Base-by-base conservation (phyloP, 2,329 filamentous ascomycete species). In the Fusarium albidum region DNA sequence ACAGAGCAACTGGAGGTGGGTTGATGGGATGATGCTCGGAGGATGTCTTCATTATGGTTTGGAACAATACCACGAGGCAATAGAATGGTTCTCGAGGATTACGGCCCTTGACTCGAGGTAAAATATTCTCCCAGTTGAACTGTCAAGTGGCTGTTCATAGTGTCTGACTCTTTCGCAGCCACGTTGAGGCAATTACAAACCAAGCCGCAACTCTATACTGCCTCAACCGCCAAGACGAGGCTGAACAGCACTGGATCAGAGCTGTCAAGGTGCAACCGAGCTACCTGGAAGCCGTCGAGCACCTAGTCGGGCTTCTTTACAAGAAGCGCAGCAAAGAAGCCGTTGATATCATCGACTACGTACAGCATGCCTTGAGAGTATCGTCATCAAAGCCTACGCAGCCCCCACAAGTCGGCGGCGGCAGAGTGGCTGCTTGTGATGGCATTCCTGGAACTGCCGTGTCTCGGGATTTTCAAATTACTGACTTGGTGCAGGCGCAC, bases 211-310 rank as follows among this genome's bases (percentile, higher is more conserved):
- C 94, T 1, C 78, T 96, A 18, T 87, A 96, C 63, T 92, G 92
- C 51, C 82, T 98, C 9, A 87, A 91, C 55, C 87, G 89, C 53
- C 89, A 89, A 52, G 83, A 89, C 40, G 94, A 98, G 68, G 95
- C 95, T 7, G 89, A 96, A 69, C 82, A 86, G 52, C 84, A 92
- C 68, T 99, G 95, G 95, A 79, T 89, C 60, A 85, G 84, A 55
- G 92, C 92, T n/a, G 86, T 98, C 21, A 90, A 87, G 68, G 78
- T 91, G 51, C 87, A 91, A 9, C 95, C 95, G 1, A 90, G 87
- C 68, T 96, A 96, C 73, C 90, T 99, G 51, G 95, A 99, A 75
- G 93, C 95, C 8, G 92, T 95, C 3, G 95, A 99, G 71, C 93
- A 98, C 76, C 82, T 99, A 2, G 90, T 98, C 26, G 92, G 92